phyloP scores from a whole-genome alignment of 176 grass and related monocot genomes.

The Hyparrhenia diplandra region DNA sequence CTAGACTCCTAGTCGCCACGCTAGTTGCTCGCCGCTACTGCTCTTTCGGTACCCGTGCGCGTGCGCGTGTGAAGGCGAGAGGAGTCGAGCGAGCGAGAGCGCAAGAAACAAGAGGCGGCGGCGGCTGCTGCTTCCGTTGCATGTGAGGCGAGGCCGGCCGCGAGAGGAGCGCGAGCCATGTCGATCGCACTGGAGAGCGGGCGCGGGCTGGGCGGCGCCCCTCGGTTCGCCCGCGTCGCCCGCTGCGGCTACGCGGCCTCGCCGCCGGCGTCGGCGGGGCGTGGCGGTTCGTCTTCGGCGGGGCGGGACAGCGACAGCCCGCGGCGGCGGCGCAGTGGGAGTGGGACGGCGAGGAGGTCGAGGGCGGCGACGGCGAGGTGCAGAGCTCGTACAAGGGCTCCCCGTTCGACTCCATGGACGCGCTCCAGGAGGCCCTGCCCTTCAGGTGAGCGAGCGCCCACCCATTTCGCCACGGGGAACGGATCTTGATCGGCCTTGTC shows the following conservation, averaged over 20 bases:
- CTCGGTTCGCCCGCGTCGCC: constrained; percentile 28
- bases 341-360: constrained; percentile 63
- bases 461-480: neutral
- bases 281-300: constrained; percentile 55
- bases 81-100: constrained; percentile 3
- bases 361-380: constrained; percentile 72
- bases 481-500: constrained; percentile 24
- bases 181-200: constrained; percentile 64
- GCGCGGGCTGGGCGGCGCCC: constrained; percentile 10
- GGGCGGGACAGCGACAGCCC: constrained; percentile 60
- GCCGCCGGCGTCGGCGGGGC: constrained; percentile 35
- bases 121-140: constrained; percentile 26
- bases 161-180: constrained; percentile 48
- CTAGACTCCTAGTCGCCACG: too few species aligned
- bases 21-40: neutral
- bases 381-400: constrained; percentile 78
- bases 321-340: constrained; percentile 47
- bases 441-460: constrained; percentile 58
- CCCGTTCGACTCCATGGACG: constrained; percentile 86
- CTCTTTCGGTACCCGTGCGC: constrained; percentile 23
- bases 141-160: constrained; percentile 18
- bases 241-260: constrained; percentile 43
- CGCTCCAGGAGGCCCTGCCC: constrained; percentile 80
- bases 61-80: constrained; percentile 40
- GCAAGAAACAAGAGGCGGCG: constrained; percentile 15